Evolutionary conservation across 1,284 basidiomycete species (phyloP), one percentile per base, ranked within the genome.

Genomic region (Porogramme epimiltina): DNA sequence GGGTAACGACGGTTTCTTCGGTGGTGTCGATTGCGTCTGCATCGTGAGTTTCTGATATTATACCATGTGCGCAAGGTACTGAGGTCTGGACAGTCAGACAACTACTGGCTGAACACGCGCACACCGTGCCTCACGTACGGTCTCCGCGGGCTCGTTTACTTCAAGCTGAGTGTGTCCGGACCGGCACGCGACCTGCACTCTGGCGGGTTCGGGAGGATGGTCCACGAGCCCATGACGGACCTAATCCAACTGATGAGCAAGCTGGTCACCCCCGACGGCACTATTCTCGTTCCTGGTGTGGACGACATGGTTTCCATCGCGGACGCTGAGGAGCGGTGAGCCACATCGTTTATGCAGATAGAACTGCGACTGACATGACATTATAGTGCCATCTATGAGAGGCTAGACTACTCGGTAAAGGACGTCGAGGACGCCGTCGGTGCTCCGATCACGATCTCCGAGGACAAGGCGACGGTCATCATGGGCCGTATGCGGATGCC

Each of bases 181-280:
- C 96, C 96, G 2, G 86, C 79, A 16, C 82, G 87, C 38, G 97
- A 99, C 67, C 78, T 99, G 2, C 96, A 99, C 75, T 97, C 94
- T 44, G 96, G 93, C 54, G 80, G 87, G 49, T 95, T 94, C 66
- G 93, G 93, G 25, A 81, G 92, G 42, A 89, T 85, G 25, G 90
- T 95, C 26, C 90, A 95, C 70, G 94, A 98, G 66, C 89, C 90
- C 13, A 90, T 93, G 90, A 91, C 87, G 0, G 91, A 91, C 66
- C 81, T 93, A 47, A 75, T 93, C 64, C 64, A 72, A 40, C 75
- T 93, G 55, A 84, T 99, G 87, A 85, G 89, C 65, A 93, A 87
- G 66, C 90, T 99, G 42, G 95, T 98, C 54, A 84, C 86, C 44
- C 79, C 85, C 6, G 69, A 84, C 42, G 96, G 95, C 37, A 80